phyloP scores from a whole-genome alignment of 2,329 filamentous ascomycete genomes.

The Aspergillus sp. region DNA sequence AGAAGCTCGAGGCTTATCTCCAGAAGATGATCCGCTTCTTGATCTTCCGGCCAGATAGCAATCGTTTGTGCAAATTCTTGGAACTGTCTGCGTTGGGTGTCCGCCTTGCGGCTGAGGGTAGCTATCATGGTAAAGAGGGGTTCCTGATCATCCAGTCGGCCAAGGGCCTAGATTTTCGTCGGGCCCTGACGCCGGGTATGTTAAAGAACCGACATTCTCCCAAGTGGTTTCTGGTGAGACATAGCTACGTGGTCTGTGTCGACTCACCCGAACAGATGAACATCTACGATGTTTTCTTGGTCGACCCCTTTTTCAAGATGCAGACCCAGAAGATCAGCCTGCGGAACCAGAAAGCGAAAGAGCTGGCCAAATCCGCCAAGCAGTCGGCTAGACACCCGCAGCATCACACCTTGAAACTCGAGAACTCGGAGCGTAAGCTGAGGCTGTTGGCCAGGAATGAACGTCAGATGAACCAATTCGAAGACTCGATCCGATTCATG shows the following conservation, averaged over 20 bases:
- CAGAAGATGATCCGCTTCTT: constrained; percentile 92
- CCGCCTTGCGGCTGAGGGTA: constrained; percentile 85
- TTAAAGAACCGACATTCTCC: constrained; percentile 76
- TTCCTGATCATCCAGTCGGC: constrained; percentile 85
- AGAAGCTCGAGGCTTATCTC: constrained; percentile 79
- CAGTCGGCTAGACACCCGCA: constrained; percentile 53
- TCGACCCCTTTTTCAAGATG: constrained; percentile 79
- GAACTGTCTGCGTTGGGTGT: constrained; percentile 92
- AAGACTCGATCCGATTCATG: constrained; percentile 87
- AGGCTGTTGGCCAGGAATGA: constrained; percentile 88
- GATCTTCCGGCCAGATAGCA: constrained; percentile 93
- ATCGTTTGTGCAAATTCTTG: constrained; percentile 88
- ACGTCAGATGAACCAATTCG: constrained; percentile 80
- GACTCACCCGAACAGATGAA: constrained; percentile 98
- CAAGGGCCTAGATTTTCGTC: constrained; percentile 78
- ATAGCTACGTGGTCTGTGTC: constrained; percentile 97
- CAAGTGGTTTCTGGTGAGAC: constrained; percentile 96
- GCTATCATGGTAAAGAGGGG: constrained; percentile 96
- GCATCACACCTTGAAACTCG: constrained; percentile 79
- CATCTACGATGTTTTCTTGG: constrained; percentile 96
- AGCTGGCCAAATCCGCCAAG: constrained; percentile 58
- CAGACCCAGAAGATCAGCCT: constrained; percentile 59
- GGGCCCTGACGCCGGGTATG: constrained; percentile 67
- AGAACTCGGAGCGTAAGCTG: constrained; percentile 85
- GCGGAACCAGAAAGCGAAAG: constrained; percentile 44